phyloP scores from a whole-genome alignment of 2,329 filamentous ascomycete genomes.

The Curvularia eragrostidis region DNA sequence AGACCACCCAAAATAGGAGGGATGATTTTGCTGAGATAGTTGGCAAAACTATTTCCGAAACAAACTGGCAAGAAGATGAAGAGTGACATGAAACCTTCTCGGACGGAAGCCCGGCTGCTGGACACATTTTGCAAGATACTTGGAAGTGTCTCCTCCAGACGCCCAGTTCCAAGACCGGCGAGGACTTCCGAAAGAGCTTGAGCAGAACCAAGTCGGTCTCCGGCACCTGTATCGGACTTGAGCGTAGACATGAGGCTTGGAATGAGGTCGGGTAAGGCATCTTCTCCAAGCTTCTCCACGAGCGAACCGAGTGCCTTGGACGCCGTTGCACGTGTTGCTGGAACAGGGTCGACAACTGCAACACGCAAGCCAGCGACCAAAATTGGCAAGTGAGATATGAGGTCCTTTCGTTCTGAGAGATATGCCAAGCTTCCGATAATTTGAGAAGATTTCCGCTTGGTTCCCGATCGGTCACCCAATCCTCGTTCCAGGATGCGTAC shows the following conservation, averaged over 20 bases:
- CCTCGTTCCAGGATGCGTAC: slow-evolving; percentile 95
- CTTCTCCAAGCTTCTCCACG: slow-evolving; percentile 98
- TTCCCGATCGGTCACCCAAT: slow-evolving; percentile 86
- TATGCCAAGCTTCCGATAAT: slow-evolving; percentile 98
- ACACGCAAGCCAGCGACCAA: slow-evolving; percentile 87
- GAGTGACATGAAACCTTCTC: slow-evolving; percentile 98
- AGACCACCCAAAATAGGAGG: slow-evolving; percentile 92
- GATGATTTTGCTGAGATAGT: slow-evolving; percentile 94
- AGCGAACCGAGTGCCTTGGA: slow-evolving; percentile 94
- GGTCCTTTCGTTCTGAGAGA: slow-evolving; percentile 93
- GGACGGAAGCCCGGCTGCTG: slow-evolving; percentile 85
- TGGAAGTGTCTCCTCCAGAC: slow-evolving; percentile 92
- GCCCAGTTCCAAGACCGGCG: slow-evolving; percentile 88
- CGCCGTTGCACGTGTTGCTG: slow-evolving; percentile 92
- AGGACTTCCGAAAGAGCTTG: slow-evolving; percentile 97
- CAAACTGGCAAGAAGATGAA: slow-evolving; percentile 99
- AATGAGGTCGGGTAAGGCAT: slow-evolving; percentile 94
- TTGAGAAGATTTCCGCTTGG: slow-evolving; percentile 94
- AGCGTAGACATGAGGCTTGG: slow-evolving; percentile 97
- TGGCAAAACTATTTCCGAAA: slow-evolving; percentile 97
- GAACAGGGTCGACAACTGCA: slow-evolving; percentile 93
- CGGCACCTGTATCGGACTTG: slow-evolving; percentile 95
- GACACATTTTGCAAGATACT: slow-evolving; percentile 96
- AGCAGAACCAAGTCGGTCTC: slow-evolving; percentile 92
- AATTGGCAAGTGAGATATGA: slow-evolving; percentile 88